These are phyloP conservation scores for Colletotrichum zoysiae DNA, from an alignment of 2,329 filamentous ascomycete genomes.

Conservation along the genomic window DNA sequence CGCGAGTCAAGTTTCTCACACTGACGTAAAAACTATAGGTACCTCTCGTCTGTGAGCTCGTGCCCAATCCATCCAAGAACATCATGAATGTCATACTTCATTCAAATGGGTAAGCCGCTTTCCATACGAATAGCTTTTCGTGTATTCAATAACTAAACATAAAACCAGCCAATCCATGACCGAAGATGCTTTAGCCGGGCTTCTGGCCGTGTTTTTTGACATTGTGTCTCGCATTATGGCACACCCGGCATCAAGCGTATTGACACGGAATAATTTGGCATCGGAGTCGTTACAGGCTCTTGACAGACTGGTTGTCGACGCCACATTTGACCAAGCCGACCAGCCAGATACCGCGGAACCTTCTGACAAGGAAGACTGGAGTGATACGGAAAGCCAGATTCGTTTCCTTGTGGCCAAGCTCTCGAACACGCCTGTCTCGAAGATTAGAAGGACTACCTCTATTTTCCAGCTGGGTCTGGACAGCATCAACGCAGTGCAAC, in stretches of 20 bases:
- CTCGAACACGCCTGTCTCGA: neutral
- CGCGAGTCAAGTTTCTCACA: too few species aligned
- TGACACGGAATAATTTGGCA: slow-evolving; percentile 45
- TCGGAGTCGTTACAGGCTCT: slow-evolving; percentile 42
- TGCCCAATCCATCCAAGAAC: slow-evolving; percentile 67
- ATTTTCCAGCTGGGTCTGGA: slow-evolving; percentile 92
- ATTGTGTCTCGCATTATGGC: slow-evolving; percentile 28
- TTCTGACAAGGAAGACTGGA: slow-evolving; percentile 32
- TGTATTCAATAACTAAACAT: neutral
- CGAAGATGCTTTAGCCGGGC: neutral
- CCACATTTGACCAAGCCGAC: neutral
- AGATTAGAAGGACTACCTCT: slow-evolving; percentile 72
- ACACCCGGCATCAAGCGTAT: slow-evolving; percentile 37
- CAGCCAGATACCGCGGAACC: neutral
- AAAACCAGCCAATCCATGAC: slow-evolving; percentile 8
- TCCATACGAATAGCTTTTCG: slow-evolving; percentile 11
- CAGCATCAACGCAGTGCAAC: slow-evolving; percentile 87
- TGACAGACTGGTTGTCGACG: slow-evolving; percentile 38
- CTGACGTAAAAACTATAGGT: slow-evolving; percentile 54
- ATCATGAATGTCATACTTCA: slow-evolving; percentile 72
- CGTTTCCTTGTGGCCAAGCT: slow-evolving; percentile 29
- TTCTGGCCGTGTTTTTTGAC: slow-evolving; percentile 10
- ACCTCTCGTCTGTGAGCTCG: slow-evolving; percentile 81
- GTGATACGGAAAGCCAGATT: slow-evolving; percentile 40
- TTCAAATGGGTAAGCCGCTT: slow-evolving; percentile 61